Base-by-base conservation (phyloP, 208 protist species). In the Naegleria fowleri region DNA sequence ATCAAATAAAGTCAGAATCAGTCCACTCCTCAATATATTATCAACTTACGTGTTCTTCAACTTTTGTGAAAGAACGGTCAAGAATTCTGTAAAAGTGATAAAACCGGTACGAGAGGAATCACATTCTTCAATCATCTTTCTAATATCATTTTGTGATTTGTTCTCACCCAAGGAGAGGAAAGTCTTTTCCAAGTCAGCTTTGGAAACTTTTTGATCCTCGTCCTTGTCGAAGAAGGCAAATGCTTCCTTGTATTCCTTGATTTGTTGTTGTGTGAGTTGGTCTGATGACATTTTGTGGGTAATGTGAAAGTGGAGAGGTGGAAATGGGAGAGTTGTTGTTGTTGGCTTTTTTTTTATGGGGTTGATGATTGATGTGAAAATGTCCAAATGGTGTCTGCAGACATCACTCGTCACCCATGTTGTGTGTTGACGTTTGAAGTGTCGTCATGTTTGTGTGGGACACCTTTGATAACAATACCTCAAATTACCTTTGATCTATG, bases 111-210 rank as follows among this genome's bases (percentile, higher is more conserved):
- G 9, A 40, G 86, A 51, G 9, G 86, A 16, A 29, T 89, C 86
- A 29, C 86, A 89, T 40, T 89, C 86, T 39, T 89, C 51, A 38
- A 89, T 89, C 86, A 89, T 89, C n/a, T 89, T 40, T 67, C 51
- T 89, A 40, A 89, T 89, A 6, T 89, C 48, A 40, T 38, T 41
- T 89, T 39, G 11, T 25, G 43, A 55, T 29, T 58, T 58, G 5
- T 40, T 89, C 5, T 48, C 16, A 41, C 48, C 86, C 29, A 89
- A 58, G 22, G 41, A 13, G 38, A 25, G 5, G 11, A 89, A 41
- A 13, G 48, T 67, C 19, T 58, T 89, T 67, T 89, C 48, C 29
- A 89, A 89, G 51, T 89, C 86, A 36, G 13, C 16, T 22, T 41
- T 38, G 29, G 43, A 67, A 9, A 89, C 48, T 89, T 67, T 89